A percentile compares a stretch with the other conserved stretches of the same genome.
Evolutionary conservation across 2,329 filamentous ascomycete species (phyloP).

Genomic region (Nemania abortiva): DNA sequence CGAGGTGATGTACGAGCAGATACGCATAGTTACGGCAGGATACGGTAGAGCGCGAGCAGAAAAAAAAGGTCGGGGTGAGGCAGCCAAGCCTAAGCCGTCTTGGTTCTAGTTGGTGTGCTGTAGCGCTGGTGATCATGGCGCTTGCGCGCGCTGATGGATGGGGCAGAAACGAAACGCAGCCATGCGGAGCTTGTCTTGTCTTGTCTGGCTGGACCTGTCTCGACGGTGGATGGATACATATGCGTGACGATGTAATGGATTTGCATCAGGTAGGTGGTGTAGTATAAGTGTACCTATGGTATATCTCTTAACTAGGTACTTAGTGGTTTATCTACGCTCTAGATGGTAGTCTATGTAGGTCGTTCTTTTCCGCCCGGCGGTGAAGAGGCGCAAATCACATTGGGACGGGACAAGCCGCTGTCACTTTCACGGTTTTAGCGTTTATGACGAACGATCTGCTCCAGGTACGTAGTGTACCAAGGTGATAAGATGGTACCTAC

Average conservation of each 20-base stretch:
- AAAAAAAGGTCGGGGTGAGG: conserved; percentile 7
- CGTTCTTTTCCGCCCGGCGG: background rate
- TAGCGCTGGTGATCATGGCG: background rate
- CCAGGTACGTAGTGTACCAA: too few relatives aligned
- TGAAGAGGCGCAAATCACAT: background rate
- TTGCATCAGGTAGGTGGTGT: conserved; percentile 2
- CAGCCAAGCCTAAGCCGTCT: background rate
- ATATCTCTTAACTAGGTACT: background rate
- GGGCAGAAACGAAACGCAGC: background rate
- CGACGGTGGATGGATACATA: background rate
- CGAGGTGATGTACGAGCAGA: background rate
- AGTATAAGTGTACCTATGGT: background rate
- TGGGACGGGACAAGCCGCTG: background rate
- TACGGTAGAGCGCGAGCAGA: background rate
- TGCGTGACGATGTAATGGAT: conserved; percentile 18
- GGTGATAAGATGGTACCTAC: background rate
- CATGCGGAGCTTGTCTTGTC: background rate
- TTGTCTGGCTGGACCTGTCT: background rate
- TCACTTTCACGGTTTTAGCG: background rate
- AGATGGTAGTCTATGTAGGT: background rate
- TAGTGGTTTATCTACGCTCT: background rate
- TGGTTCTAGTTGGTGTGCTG: background rate
- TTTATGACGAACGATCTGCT: background rate
- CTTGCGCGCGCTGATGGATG: background rate
- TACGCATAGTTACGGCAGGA: too few relatives aligned